Evolutionary conservation across 306 rosid genomes (phyloP).

Genomic region (Oemleria cerasiformis): DNA sequence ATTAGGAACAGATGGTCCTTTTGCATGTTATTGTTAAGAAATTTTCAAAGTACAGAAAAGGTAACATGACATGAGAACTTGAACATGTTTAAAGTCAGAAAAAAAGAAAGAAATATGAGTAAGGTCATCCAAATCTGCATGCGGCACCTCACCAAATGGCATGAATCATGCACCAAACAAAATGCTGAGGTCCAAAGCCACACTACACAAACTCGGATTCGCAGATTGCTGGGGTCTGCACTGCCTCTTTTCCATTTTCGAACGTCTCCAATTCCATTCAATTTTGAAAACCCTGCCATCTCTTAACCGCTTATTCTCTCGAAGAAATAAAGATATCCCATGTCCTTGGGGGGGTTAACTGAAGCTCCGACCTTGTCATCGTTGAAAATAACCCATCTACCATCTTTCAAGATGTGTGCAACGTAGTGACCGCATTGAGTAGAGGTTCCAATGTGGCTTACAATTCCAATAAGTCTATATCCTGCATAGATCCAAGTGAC

Average conservation of each 20-base stretch:
- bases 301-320: slow-evolving; percentile 56
- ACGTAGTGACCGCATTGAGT: slow-evolving; percentile 96
- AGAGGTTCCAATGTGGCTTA: slow-evolving; percentile 95
- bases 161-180: neutral
- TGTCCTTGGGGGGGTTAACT: slow-evolving; percentile 89
- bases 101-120: neutral
- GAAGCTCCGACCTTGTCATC: slow-evolving; percentile 92
- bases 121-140: neutral
- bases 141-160: slow-evolving; percentile 6
- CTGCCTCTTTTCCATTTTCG: neutral
- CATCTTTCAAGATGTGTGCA: slow-evolving; percentile 83
- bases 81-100: neutral
- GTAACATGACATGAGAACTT: neutral
- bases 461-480: slow-evolving; percentile 76
- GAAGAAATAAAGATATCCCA: slow-evolving; percentile 93
- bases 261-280: neutral
- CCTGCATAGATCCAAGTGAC: slow-evolving; percentile 40
- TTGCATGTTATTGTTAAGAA: neutral
- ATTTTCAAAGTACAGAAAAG: neutral
- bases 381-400: slow-evolving; percentile 91
- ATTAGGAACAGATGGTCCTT: neutral
- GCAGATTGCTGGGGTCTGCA: neutral
- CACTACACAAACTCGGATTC: neutral
- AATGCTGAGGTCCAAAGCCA: neutral
- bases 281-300: neutral